Base-by-base conservation (phyloP, 2,329 filamentous ascomycete species). In the Penicillium hordei region DNA sequence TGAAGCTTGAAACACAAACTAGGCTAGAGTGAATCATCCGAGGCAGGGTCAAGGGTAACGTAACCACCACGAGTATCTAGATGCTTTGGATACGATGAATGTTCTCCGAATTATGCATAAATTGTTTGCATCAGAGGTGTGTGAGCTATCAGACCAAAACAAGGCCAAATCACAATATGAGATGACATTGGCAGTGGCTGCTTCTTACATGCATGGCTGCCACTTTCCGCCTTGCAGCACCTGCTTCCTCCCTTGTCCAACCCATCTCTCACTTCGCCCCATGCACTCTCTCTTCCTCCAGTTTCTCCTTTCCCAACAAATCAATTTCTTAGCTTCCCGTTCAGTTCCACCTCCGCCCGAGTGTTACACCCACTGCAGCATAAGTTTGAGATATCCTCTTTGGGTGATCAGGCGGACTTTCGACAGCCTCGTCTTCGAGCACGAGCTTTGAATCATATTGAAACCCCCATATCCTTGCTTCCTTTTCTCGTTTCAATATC, bases 361-460 rank as follows among this genome's bases (percentile, higher is more conserved):
- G 31, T 53, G 60, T 63, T 60, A 58, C 59, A 60, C 60, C 48
- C 56, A 59, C 39, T 33, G 7, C 27, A 21, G 33, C 36, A 21
- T 56, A 48, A 25, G n/a, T 53, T 50, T 60, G n/a, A 54, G 54
- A 56, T 56, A 54, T 19, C 42, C 27, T 48, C 15, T 56, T 55
- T 43, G 13, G 29, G 38, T 58, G 60, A 64, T 60, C 60, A 59
- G 49, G 55, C 55, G 60, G 60, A 59, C 31, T 10, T 40, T 50
- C 55, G 60, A 53, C 60, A 60, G 52, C 17, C 38, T 60, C 38
- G 27, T 46, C 23, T 23, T 36, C 19, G 15, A 19, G 5, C 36
- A 38, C 1, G 12, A 43, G 25, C 38, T 25, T 57, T 55, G 54
- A 43, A 33, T 52, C 29, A 44, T 29, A 17, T 38, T 13, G 10